These are phyloP conservation scores for Melastoma candidum DNA, from an alignment of 441 rosid species.

Conservation along the genomic window DNA sequence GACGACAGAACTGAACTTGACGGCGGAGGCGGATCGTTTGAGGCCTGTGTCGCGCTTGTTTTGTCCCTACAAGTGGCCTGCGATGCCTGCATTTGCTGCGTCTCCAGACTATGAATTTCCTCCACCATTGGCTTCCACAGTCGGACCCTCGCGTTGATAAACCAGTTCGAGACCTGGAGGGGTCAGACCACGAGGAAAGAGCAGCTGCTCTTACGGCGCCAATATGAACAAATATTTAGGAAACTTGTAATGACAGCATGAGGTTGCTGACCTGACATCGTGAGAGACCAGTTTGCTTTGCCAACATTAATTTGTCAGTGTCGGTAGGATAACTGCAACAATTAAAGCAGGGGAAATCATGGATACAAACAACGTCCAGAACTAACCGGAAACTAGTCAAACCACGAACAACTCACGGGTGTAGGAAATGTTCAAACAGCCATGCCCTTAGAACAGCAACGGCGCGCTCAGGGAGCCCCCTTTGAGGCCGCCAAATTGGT, in stretches of 20 bases:
- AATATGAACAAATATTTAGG: neutral
- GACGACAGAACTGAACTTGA: conserved; percentile 21
- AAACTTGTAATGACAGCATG: neutral
- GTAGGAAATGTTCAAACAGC: conserved; percentile 83
- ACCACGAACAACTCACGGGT: conserved; percentile 50
- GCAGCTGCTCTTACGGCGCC: neutral
- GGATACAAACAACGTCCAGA: conserved; percentile 2
- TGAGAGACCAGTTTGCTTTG: conserved; percentile 85
- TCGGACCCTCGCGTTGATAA: conserved; percentile 82
- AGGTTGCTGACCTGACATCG: conserved; percentile 52
- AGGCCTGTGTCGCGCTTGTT: conserved; percentile 15
- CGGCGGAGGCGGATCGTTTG: conserved; percentile 18
- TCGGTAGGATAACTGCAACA: conserved; percentile 70
- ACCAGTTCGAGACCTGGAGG: conserved; percentile 78
- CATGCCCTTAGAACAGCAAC: conserved; percentile 76
- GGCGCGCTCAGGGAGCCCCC: conserved; percentile 85
- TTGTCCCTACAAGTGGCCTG: conserved; percentile 27
- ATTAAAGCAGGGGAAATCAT: neutral
- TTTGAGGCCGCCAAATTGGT: conserved; percentile 80
- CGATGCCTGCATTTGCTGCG: conserved; percentile 46
- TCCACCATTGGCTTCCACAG: conserved; percentile 96
- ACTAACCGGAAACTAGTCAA: neutral
- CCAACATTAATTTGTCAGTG: conserved; percentile 76
- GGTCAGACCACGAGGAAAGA: neutral
- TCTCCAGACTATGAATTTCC: conserved; percentile 74